Base-by-base conservation (phyloP, 129 eudicot species). In the Solidago caesia region DNA sequence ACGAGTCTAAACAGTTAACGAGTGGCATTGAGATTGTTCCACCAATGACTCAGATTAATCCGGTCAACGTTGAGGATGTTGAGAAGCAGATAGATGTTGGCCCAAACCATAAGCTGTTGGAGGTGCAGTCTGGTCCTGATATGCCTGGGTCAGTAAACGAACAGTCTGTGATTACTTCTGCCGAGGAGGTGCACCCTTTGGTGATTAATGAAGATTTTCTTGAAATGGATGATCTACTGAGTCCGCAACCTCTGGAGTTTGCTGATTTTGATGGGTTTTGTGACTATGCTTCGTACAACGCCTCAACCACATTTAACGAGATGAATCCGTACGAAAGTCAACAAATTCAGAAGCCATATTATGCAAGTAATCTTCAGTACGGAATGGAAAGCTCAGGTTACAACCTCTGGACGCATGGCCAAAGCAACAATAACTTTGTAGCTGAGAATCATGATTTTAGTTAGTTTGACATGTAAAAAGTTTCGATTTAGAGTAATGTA, bases 201-300 rank as follows among this genome's bases (percentile, higher is more conserved):
- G 75, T 77, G 66, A 44, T 86, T 29, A n/a, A 80, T 14, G 89
- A 87, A 61, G 96, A 85, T 81, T 92, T 83, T 75, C 85, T 92
- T 63, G 97, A 92, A 76, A 73, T 89, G 84, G 85, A 89, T 71
- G 97, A 89, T 79, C 83, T 91, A 66, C n/a, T 81, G 43, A 82
- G 72, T 61, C 84, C 96, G 61, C 80, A 73, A 44, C 84, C 86
- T 49, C 57, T 16, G 61, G 65, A 63, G 75, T 82, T 85, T 44
- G 78, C 72, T 49, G 85, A 81, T 41, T 64, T 82, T 44, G 89
- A 84, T 77, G 86, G 89, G 29, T 78, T 89, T 68, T 29, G 62
- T 58, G 89, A 78, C 21, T 33, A 71, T 57, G 96, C 87, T 63
- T 45, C 75, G 66, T 81, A 62, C 74, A 68, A 80, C 7, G 84